Percentiles rank a stretch among this genome's conserved stretches.
Conservation (phyloP, 1,284 basidiomycete species). For the Stereum hirsutum region DNA sequence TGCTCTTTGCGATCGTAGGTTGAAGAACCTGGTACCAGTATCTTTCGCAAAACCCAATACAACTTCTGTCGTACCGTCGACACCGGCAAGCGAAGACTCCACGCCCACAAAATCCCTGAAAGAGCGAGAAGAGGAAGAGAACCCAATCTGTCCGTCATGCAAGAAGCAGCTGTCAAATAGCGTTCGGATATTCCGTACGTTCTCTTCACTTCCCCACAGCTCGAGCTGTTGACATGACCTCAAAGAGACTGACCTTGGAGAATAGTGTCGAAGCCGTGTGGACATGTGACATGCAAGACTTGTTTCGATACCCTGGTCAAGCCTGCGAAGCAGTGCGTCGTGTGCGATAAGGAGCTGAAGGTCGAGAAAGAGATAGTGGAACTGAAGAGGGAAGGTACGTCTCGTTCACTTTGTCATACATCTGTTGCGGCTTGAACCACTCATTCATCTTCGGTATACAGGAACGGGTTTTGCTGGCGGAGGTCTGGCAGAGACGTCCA, state of each 20-base stretch:
- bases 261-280: constrained; percentile 69
- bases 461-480: constrained; percentile 87
- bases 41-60: too few relatives aligned
- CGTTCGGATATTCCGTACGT: constrained; percentile 59
- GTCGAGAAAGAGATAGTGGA: constrained; percentile 71
- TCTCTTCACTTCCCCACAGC: background rate
- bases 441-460: constrained; percentile 5
- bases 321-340: constrained; percentile 68
- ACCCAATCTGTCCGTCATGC: constrained; percentile 83
- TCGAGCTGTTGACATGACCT: background rate
- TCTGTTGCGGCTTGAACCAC: background rate
- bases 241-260: background rate
- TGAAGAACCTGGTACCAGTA: constrained; percentile 72
- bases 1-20: constrained; percentile 25
- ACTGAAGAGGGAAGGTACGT: constrained; percentile 69
- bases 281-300: constrained; percentile 81
- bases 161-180: constrained; percentile 80
- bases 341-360: constrained; percentile 60
- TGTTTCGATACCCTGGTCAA: constrained; percentile 78
- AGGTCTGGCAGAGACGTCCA: constrained; percentile 80
- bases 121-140: constrained; percentile 37
- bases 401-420: background rate
- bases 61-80: constrained; percentile 18
- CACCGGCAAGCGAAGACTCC: constrained; percentile 15
- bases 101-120: constrained; percentile 33